Conservation (phyloP, 2,329 filamentous ascomycete genomes). For the Teratosphaeria viscida region DNA sequence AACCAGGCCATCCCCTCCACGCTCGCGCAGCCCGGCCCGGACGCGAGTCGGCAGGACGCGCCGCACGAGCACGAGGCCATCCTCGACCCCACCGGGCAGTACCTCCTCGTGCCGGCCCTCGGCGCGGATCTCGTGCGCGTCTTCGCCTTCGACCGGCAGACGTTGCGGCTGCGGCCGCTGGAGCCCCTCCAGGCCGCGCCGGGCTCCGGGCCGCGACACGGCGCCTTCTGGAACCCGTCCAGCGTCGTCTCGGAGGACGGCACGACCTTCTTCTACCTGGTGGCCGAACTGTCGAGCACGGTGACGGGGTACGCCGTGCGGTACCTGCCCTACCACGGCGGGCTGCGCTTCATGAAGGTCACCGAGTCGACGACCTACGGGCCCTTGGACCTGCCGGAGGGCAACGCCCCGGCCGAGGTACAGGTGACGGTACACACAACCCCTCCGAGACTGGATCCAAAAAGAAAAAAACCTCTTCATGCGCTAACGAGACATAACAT, state of each 20-base stretch:
- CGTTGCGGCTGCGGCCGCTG: constrained; percentile 17
- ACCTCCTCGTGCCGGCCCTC: constrained; percentile 28
- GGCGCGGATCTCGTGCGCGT: constrained; percentile 29
- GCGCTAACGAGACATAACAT: constrained; percentile 1
- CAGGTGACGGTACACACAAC: constrained; percentile 27
- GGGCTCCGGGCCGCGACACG: constrained; percentile 28
- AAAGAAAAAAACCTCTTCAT: neutral
- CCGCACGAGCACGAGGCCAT: constrained; percentile 28
- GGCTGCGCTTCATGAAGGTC: constrained; percentile 37
- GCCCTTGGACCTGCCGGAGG: constrained; percentile 30
- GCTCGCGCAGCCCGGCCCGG: constrained; percentile 18
- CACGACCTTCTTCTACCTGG: constrained; percentile 27
- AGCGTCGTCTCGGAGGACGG: constrained; percentile 11
- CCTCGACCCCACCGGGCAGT: constrained; percentile 29
- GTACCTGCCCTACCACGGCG: constrained; percentile 32
- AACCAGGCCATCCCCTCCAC: constrained; percentile 23
- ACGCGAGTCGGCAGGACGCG: constrained; percentile 23
- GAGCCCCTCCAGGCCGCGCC: constrained; percentile 16
- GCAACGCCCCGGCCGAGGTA: constrained; percentile 47
- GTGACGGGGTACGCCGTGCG: constrained; percentile 38
- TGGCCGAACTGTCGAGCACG: constrained; percentile 43
- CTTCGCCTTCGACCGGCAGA: constrained; percentile 18
- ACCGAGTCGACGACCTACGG: constrained; percentile 41
- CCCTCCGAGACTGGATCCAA: neutral
- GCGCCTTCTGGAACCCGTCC: constrained; percentile 25